phyloP scores from a whole-genome alignment of 192 early-diverging fungal genomes.

The Coemansia erecta region DNA sequence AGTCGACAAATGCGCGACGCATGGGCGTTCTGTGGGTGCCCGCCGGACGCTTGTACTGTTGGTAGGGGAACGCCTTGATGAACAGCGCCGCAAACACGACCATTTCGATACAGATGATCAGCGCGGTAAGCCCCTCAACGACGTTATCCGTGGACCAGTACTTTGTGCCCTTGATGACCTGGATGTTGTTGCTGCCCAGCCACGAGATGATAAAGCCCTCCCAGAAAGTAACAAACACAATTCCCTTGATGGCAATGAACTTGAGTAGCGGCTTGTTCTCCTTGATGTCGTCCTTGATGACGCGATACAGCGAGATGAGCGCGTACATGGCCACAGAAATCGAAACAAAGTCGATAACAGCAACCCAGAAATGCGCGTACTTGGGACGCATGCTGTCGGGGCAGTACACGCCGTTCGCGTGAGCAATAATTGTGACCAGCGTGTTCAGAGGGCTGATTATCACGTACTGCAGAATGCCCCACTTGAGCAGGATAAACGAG shows the following conservation, averaged over 20 bases:
- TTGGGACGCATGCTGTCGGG: slow-evolving; percentile 57
- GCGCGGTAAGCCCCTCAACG: slow-evolving; percentile 50
- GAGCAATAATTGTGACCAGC: slow-evolving; percentile 59
- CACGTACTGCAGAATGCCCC: slow-evolving; percentile 71
- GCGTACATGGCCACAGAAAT: slow-evolving; percentile 69
- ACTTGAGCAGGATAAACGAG: slow-evolving; percentile 61
- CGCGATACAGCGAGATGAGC: slow-evolving; percentile 61
- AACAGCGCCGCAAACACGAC: slow-evolving; percentile 53
- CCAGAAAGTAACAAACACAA: slow-evolving; percentile 68
- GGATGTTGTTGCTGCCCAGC: slow-evolving; percentile 54
- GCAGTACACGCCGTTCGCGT: slow-evolving; percentile 64
- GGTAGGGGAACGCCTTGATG: slow-evolving; percentile 51
- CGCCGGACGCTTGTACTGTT: slow-evolving; percentile 27
- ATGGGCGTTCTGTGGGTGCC: slow-evolving; percentile 40
- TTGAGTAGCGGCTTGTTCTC: slow-evolving; percentile 54
- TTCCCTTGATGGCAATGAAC: slow-evolving; percentile 53
- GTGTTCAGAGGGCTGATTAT: slow-evolving; percentile 62
- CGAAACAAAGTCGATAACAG: slow-evolving; percentile 62
- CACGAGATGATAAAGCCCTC: slow-evolving; percentile 57
- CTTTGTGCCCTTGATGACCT: slow-evolving; percentile 51
- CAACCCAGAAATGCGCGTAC: slow-evolving; percentile 67
- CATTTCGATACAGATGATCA: slow-evolving; percentile 62
- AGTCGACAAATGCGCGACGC: slow-evolving; percentile 50
- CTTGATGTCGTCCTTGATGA: slow-evolving; percentile 58
- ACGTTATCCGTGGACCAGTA: slow-evolving; percentile 60